Evolutionary conservation across 441 rosid species (phyloP).

Genomic region (Eutrema salsugineum): DNA sequence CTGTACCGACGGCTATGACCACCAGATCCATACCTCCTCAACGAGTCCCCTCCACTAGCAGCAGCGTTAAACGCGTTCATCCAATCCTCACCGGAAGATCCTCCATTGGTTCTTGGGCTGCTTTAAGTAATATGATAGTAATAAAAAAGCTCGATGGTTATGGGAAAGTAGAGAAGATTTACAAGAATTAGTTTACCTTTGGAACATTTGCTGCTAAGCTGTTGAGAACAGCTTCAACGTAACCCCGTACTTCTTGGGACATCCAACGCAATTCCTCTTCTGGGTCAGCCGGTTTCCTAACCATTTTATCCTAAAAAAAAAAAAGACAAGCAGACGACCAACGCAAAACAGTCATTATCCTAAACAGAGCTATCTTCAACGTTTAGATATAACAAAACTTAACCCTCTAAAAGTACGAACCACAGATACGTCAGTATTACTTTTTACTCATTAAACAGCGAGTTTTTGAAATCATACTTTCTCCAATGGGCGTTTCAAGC

Average conservation of each 20-base stretch:
- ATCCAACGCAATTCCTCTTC: conserved; percentile 61
- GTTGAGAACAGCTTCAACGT: too few species aligned
- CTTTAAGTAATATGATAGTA: too few species aligned
- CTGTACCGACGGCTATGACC: conserved; percentile 45
- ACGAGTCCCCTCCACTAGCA: too few species aligned
- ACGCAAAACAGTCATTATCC: background rate
- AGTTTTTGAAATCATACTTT: background rate
- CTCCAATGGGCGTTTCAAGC: background rate
- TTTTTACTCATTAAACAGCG: background rate
- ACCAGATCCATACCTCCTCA: too few species aligned
- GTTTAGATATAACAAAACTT: background rate
- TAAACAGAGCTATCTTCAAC: background rate
- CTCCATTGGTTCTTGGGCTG: conserved; percentile 58
- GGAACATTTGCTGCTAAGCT: conserved; percentile 78
- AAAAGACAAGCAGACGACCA: background rate
- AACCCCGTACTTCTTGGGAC: conserved; percentile 12
- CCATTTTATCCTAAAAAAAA: conserved; percentile 56
- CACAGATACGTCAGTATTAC: background rate
- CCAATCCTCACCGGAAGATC: conserved; percentile 65
- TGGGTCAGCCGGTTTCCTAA: background rate
- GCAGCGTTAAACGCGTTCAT: conserved; percentile 66
- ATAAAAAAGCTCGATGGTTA: too few species aligned
- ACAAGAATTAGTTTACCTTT: conserved; percentile 36
- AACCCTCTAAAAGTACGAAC: background rate
- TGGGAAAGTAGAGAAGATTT: background rate